Percentiles rank a stretch among this genome's conserved stretches.
These are phyloP conservation scores for Boletellus ananas DNA, from an alignment of 768 basidiomycete species.

Conservation along the genomic window DNA sequence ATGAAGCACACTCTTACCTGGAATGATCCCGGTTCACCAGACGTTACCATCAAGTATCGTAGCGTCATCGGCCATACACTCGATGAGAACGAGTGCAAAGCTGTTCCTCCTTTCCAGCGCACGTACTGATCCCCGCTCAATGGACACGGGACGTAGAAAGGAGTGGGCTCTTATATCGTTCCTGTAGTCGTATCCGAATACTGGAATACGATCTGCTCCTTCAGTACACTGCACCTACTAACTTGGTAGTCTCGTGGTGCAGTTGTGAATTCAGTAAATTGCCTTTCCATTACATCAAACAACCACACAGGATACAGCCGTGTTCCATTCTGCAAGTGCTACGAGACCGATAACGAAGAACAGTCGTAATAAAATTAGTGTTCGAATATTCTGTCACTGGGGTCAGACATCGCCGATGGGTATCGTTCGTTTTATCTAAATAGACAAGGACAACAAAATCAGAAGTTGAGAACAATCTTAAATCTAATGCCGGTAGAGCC, in stretches of 20 bases:
- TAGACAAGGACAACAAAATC: background rate
- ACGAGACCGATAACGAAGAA: background rate
- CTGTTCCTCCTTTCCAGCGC: slow-evolving; percentile 97
- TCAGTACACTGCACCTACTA: background rate
- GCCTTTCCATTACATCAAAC: background rate
- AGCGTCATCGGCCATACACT: slow-evolving; percentile 80
- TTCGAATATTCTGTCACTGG: too few species aligned
- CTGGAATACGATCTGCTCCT: slow-evolving; percentile 13
- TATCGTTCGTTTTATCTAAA: background rate
- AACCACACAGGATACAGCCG: background rate
- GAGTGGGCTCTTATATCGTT: slow-evolving; percentile 3
- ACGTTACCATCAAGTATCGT: slow-evolving; percentile 89
- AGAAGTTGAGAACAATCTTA: background rate
- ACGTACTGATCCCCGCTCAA: slow-evolving; percentile 55
- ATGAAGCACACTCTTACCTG: slow-evolving; percentile 97
- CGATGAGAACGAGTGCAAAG: slow-evolving; percentile 95
- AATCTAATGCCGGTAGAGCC: background rate
- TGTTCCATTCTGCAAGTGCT: background rate
- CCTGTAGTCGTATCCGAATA: slow-evolving; percentile 5
- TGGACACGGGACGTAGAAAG: slow-evolving; percentile 3
- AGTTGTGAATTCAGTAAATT: too few species aligned
- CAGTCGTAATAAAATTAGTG: background rate
- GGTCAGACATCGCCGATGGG: too few species aligned
- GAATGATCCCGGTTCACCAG: slow-evolving; percentile 70
- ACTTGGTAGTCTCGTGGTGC: too few species aligned